Evolutionary conservation across 345 rosid genomes (phyloP).

Genomic region (Orychophragmus violaceus): DNA sequence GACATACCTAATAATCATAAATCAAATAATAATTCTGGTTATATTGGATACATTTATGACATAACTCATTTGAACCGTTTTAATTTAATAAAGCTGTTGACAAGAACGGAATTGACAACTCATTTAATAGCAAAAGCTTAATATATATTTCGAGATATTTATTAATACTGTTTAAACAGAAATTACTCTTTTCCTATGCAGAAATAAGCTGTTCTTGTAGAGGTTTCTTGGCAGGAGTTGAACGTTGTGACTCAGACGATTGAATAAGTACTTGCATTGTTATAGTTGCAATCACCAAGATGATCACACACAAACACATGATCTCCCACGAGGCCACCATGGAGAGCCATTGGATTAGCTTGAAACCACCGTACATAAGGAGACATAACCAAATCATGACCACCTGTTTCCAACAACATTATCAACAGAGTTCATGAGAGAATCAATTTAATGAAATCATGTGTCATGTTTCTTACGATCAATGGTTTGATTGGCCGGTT

Average conservation of each 20-base stretch:
- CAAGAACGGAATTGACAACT: too few relatives aligned
- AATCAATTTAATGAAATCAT: too few relatives aligned
- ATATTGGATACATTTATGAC: too few relatives aligned
- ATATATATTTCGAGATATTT: too few relatives aligned
- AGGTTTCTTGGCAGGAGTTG: constrained; percentile 35
- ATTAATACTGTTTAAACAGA: not conserved
- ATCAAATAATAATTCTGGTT: too few relatives aligned
- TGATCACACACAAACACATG: constrained; percentile 15
- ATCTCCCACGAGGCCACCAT: constrained; percentile 48
- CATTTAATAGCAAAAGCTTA: too few relatives aligned
- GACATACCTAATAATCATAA: too few relatives aligned
- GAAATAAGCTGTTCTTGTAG: constrained; percentile 28
- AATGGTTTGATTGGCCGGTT: constrained; percentile 53
- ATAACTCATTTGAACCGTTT: too few relatives aligned
- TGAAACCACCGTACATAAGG: constrained; percentile 31
- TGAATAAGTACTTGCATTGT: constrained; percentile 56
- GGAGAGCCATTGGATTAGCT: constrained; percentile 37
- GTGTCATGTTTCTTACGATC: constrained; percentile 61
- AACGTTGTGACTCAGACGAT: constrained; percentile 51
- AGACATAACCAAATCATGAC: constrained; percentile 45
- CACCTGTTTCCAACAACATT: constrained; percentile 54
- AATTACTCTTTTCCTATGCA: constrained; percentile 11
- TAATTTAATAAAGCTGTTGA: too few relatives aligned
- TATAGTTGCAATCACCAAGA: constrained; percentile 41
- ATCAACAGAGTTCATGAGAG: too few relatives aligned